phyloP scores from a whole-genome alignment of 2,329 filamentous ascomycete genomes.

The Fusarium sterilihyphosum region DNA sequence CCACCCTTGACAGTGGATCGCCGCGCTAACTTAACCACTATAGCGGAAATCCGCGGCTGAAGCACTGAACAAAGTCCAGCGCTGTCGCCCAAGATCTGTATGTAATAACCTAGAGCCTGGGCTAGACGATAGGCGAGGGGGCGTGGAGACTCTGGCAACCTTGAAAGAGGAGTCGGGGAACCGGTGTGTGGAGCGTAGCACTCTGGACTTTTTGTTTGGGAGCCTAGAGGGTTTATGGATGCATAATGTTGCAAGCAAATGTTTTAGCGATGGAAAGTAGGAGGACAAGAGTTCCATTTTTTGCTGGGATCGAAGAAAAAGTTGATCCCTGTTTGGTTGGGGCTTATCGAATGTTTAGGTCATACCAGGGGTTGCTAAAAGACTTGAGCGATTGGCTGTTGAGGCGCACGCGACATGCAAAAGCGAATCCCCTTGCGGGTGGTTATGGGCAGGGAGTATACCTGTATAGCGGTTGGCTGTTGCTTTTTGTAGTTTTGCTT shows the following conservation, averaged over 20 bases:
- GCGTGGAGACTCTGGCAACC: not conserved
- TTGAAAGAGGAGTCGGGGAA: not conserved
- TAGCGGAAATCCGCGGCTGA: constrained; percentile 16
- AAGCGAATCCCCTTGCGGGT: constrained; percentile 14
- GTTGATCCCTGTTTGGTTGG: constrained; percentile 19
- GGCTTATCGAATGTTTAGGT: constrained; percentile 34
- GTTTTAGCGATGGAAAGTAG: not conserved
- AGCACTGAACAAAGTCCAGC: not conserved
- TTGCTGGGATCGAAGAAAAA: constrained; percentile 6
- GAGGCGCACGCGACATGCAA: constrained; percentile 25
- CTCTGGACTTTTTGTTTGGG: not conserved
- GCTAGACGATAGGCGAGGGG: constrained; percentile 32
- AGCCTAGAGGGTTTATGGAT: not conserved
- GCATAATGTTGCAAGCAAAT: not conserved
- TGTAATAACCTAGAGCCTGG: constrained; percentile 1
- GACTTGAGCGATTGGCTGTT: constrained; percentile 21
- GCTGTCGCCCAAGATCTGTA: not conserved
- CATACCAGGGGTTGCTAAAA: constrained; percentile 15
- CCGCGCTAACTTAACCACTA: constrained; percentile 1
- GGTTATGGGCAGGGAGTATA: not conserved
- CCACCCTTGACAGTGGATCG: constrained; percentile 7
- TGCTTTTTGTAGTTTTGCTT: constrained; percentile 14
- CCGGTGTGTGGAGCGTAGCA: constrained; percentile 1
- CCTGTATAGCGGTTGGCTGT: not conserved
- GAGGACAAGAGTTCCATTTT: not conserved